Conservation (phyloP, 2,329 filamentous ascomycete species). For the Fusarium anthophilum region DNA sequence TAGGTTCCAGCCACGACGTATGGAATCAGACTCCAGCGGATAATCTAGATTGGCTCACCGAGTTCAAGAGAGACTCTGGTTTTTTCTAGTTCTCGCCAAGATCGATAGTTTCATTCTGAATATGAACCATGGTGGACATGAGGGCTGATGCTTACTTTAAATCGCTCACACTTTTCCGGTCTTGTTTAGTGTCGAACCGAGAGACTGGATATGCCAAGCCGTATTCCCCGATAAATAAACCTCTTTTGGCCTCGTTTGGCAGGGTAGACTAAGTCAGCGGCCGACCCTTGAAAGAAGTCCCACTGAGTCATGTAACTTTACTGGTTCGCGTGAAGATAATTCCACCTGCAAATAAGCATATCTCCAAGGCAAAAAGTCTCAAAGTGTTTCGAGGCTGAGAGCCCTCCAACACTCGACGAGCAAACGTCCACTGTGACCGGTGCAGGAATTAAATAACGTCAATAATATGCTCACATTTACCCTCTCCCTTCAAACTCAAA, state of each 20-base stretch:
- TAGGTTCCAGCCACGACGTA: background rate
- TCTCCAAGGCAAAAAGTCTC: too few species aligned
- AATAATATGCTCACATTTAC: background rate
- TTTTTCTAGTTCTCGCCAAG: background rate
- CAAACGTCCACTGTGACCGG: too few species aligned
- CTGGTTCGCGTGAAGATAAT: too few species aligned
- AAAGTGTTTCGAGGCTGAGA: too few species aligned
- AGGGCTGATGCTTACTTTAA: background rate
- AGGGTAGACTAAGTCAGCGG: background rate
- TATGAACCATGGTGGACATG: background rate
- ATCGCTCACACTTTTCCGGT: background rate
- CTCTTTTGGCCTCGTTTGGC: background rate
- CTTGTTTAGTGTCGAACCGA: background rate
- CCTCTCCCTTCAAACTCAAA: background rate
- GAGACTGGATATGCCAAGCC: background rate
- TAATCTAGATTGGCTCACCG: slow-evolving; percentile 2
- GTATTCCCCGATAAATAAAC: background rate
- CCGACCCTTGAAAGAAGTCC: background rate
- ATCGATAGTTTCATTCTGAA: background rate
- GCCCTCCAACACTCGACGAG: too few species aligned
- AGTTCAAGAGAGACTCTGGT: slow-evolving; percentile 7
- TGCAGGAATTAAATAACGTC: accelerated
- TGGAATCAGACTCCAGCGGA: slow-evolving; percentile 22
- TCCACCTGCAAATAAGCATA: background rate
- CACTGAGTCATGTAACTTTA: background rate